Evolutionary conservation across 108 stramenopile species (phyloP).

Genomic region (Pseudonitzschia pungens): DNA sequence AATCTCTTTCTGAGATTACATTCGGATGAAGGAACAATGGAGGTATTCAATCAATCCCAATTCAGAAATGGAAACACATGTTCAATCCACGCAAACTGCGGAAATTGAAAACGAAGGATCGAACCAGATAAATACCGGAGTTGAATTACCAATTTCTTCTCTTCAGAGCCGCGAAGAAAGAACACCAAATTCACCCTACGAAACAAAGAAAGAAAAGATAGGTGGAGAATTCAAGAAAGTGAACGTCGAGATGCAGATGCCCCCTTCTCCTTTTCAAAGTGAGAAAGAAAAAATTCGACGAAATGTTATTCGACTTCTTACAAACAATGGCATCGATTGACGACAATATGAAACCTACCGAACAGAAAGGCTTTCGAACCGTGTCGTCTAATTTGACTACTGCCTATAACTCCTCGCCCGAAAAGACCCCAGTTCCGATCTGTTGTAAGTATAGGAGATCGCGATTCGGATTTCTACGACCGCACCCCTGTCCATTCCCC

Average conservation of each 20-base stretch:
- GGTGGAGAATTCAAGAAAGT: background rate
- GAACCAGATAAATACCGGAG: background rate
- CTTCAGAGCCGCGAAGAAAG: background rate
- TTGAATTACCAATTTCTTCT: background rate
- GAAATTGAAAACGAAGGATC: background rate
- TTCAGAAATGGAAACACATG: background rate
- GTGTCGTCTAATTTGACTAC: background rate
- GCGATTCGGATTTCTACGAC: too few species aligned
- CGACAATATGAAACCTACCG: background rate
- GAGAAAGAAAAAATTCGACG: constrained; percentile 3
- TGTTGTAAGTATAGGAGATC: too few species aligned
- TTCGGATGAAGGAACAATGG: too few species aligned
- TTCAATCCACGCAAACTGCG: too few species aligned
- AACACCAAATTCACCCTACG: background rate
- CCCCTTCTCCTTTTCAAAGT: constrained; percentile 3
- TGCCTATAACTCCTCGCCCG: background rate
- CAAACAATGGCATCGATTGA: constrained; percentile 7
- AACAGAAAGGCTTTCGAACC: background rate
- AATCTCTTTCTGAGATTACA: background rate
- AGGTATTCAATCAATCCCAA: background rate
- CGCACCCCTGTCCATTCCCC: background rate
- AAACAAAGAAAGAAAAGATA: background rate
- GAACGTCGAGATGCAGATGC: background rate
- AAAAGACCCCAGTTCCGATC: background rate
- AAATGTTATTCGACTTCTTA: constrained; percentile 6